Conservation (phyloP, 108 stramenopile genomes). For the Nannochloropsis salina region DNA sequence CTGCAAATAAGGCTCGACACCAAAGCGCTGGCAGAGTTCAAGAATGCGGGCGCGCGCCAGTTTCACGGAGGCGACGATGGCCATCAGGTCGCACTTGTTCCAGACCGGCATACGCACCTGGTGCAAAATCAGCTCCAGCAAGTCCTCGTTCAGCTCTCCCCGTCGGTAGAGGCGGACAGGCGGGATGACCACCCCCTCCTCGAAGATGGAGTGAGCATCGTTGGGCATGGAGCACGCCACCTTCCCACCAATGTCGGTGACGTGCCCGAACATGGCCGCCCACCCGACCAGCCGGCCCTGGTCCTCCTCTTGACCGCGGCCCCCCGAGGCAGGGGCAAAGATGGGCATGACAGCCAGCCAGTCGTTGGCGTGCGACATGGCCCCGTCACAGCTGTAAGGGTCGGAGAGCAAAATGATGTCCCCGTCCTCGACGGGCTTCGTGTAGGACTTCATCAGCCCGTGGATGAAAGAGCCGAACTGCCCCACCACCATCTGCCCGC, state of each 20-base stretch:
- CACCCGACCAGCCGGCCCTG: neutral
- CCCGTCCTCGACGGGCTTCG: neutral
- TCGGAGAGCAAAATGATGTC: neutral
- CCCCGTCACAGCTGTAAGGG: neutral
- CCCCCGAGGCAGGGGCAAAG: neutral
- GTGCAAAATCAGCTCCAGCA: conserved; percentile 13
- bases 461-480: neutral
- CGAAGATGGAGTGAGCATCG: neutral
- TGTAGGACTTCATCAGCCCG: neutral
- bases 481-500: neutral
- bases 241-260: neutral
- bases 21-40: neutral
- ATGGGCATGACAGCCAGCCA: neutral
- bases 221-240: neutral
- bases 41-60: neutral
- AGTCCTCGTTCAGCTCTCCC: conserved; percentile 13
- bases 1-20: neutral
- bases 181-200: neutral
- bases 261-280: conserved; percentile 9
- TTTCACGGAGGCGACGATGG: neutral
- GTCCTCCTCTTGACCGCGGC: neutral
- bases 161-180: neutral
- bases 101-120: neutral
- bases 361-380: conserved; percentile 9
- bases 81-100: conserved; percentile 15